Base-by-base conservation (phyloP, 1,284 basidiomycete species). In the Lentinula novae-zelandiae region DNA sequence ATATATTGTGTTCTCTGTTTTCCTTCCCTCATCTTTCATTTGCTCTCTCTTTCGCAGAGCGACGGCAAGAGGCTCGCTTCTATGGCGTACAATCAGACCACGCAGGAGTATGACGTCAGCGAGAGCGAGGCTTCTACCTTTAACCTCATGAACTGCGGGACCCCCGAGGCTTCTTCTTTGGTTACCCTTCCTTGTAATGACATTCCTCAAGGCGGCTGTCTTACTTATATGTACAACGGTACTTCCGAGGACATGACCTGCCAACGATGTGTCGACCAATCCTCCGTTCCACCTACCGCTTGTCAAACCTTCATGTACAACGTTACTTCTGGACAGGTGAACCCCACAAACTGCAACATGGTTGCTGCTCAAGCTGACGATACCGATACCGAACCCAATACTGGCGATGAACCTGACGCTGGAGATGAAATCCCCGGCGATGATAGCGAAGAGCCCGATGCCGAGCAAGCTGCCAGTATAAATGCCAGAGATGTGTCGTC, bases 41-140 rank as follows among this genome's bases (percentile, higher is more conserved):
- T 20, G n/a, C 17, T 10, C 12, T 33, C 13, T 39, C 34, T 20
- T 44, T 44, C 15, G 20, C 52, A 58, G 49, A 58, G 48, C 49
- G 57, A 58, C 40, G 20, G 27, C 12, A 22, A 31, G 31, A 52
- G 36, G n/a, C n/a, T 58, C n/a, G 57, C 57, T 17, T 58, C 57
- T 1, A 5, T 58, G 15, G 20, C 10, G 15, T 52, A 50, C 20
- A 58, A 40, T 36, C 12, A 38, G 49, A 58, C 38, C 2, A 33
- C 10, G 2, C 49, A 22, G 9, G 27, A n/a, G 10, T 56, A 46
- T n/a, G 42, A 46, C 40, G 15, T 46, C 54, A 44, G 15, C 42
- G 54, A 56, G 39, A 56, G 22, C n/a, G 12, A 44, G 15, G 54
- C 54, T 9, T 33, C 54, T 31, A 46, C 54, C 22, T 40, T 54